Conservation (phyloP, 768 basidiomycete species). For the Mycena rosella region DNA sequence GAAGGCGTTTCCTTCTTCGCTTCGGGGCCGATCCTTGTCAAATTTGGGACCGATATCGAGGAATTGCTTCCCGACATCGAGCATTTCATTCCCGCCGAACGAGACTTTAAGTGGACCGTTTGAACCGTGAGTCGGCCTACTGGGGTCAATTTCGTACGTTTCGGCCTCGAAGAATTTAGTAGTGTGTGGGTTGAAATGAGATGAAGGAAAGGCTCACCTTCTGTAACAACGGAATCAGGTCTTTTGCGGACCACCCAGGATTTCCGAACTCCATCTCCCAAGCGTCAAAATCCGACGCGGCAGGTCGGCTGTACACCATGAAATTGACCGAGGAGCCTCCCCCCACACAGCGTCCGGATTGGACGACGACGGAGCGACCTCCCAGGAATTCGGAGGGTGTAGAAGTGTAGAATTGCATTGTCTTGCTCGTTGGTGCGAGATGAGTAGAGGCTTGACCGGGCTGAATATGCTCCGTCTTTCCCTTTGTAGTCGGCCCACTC, state of each 20-base stretch:
- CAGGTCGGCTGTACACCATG: slow-evolving; percentile 37
- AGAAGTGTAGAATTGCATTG: slow-evolving; percentile 34
- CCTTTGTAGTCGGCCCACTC: slow-evolving; percentile 37
- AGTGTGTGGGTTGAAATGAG: background rate
- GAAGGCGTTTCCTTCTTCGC: slow-evolving; percentile 5
- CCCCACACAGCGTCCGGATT: slow-evolving; percentile 40
- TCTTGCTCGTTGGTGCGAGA: slow-evolving; percentile 35
- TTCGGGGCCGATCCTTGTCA: background rate
- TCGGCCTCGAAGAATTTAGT: background rate
- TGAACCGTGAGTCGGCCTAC: background rate
- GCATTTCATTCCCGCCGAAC: no score
- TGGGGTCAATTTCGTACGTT: background rate
- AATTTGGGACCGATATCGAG: slow-evolving; percentile 12
- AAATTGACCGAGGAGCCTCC: slow-evolving; percentile 41
- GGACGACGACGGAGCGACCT: slow-evolving; percentile 32
- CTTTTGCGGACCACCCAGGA: slow-evolving; percentile 42
- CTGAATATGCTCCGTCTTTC: slow-evolving; percentile 37
- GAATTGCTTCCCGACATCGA: slow-evolving; percentile 11
- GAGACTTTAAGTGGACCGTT: slow-evolving; percentile 34
- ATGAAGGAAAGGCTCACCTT: slow-evolving; percentile 33
- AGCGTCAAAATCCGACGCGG: slow-evolving; percentile 40
- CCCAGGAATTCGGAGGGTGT: slow-evolving; percentile 2
- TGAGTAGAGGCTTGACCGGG: slow-evolving; percentile 38
- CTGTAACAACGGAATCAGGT: slow-evolving; percentile 42
- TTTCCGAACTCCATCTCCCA: slow-evolving; percentile 40